Evolutionary conservation across 78 protist species (phyloP).

Genomic region (Anaeramoeba ignava): DNA sequence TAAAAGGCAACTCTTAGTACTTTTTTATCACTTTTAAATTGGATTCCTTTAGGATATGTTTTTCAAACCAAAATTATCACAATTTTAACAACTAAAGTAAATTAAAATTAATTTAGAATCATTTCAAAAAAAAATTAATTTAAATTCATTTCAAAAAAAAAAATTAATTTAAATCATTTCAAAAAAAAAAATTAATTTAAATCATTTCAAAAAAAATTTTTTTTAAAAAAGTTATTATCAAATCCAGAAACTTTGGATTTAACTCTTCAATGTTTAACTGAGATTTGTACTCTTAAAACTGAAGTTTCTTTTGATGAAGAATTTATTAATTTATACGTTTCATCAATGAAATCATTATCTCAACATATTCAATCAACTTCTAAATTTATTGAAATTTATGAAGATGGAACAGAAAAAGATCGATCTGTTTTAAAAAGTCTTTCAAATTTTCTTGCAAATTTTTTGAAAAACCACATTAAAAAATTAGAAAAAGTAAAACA

Average conservation of each 20-base stretch:
- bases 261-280: conserved; percentile 72
- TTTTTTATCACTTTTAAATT: conserved; percentile 66
- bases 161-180: not conserved
- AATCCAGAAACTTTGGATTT: conserved; percentile 39
- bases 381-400: not conserved
- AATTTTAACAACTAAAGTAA: no score
- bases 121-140: no score
- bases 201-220: no score
- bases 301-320: not conserved
- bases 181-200: no score
- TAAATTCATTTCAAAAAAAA: conserved; percentile 4
- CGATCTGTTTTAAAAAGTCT: conserved; percentile 47
- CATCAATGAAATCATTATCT: not conserved
- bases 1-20: conserved; percentile 56
- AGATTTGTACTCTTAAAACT: conserved; percentile 44
- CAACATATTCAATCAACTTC: not conserved
- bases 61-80: conserved; percentile 60
- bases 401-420: not conserved
- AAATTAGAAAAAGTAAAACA: conserved; percentile 52
- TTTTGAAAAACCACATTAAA: conserved; percentile 51
- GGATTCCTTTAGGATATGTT: conserved; percentile 91
- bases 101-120: no score
- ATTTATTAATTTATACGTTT: not conserved
- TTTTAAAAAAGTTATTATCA: conserved; percentile 38
- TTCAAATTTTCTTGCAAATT: conserved; percentile 53